phyloP scores from a whole-genome alignment of 2,329 filamentous ascomycete species.

The Talaromyces sp. region DNA sequence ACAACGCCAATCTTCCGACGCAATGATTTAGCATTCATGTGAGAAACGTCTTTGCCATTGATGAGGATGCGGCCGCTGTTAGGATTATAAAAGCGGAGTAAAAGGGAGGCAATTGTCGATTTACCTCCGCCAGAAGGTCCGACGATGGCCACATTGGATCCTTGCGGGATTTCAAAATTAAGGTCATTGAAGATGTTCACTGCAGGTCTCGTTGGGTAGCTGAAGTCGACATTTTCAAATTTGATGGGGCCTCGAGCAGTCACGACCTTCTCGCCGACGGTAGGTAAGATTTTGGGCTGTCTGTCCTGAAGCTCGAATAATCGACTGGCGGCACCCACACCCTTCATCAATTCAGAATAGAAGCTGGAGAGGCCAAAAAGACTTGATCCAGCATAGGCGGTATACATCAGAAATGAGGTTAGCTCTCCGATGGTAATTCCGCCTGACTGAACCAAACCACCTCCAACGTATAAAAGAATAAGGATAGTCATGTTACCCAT shows the following conservation, averaged over 20 bases:
- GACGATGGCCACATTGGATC: conserved; percentile 92
- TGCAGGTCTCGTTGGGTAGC: conserved; percentile 88
- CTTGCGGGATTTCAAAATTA: conserved; percentile 84
- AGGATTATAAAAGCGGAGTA: conserved; percentile 87
- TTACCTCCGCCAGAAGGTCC: conserved; percentile 95
- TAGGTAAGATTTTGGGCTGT: conserved; percentile 77
- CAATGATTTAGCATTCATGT: conserved; percentile 89
- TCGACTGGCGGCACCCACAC: conserved; percentile 90
- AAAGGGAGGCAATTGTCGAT: conserved; percentile 85
- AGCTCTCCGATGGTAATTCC: conserved; percentile 85
- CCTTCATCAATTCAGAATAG: conserved; percentile 98
- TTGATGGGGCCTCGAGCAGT: conserved; percentile 85
- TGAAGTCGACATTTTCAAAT: conserved; percentile 80
- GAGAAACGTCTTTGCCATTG: conserved; percentile 73
- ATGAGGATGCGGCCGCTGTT: conserved; percentile 72
- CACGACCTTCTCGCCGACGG: conserved; percentile 68
- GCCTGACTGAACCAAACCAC: conserved; percentile 80
- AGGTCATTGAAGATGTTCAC: conserved; percentile 86
- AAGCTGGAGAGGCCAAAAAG: conserved; percentile 92
- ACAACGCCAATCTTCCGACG: conserved; percentile 91
- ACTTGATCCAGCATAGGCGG: conserved; percentile 76
- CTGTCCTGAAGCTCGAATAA: conserved; percentile 95
- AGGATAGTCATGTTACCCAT: conserved; percentile 96
- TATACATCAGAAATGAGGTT: conserved; percentile 98
- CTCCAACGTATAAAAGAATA: conserved; percentile 81